A percentile compares a stretch with the other conserved stretches of the same genome.
Evolutionary conservation across 2,329 filamentous ascomycete genomes (phyloP).

Genomic region (Arthrobotrys megalospora): DNA sequence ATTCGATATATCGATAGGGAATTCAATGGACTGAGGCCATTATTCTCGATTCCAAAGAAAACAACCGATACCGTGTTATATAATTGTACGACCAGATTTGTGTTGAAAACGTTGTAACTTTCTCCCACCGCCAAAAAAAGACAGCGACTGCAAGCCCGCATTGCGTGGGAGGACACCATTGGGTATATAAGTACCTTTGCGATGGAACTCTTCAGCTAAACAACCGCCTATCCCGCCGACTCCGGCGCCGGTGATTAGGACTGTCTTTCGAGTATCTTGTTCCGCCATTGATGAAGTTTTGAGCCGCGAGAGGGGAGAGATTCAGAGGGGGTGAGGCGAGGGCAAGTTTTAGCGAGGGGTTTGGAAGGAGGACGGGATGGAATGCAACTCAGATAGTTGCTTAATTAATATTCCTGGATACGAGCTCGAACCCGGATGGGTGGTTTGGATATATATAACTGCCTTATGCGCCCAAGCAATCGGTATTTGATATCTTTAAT

Average conservation of each 20-base stretch:
- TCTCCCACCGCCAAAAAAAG: background rate
- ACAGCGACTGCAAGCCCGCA: background rate
- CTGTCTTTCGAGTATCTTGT: slow-evolving; percentile 66
- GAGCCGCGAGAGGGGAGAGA: background rate
- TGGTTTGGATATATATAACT: too few relatives aligned
- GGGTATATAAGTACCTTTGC: slow-evolving; percentile 69
- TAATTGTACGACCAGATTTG: slow-evolving; percentile 27
- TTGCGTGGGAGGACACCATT: background rate
- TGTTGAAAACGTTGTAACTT: slow-evolving; percentile 38
- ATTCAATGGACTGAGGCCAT: too few relatives aligned
- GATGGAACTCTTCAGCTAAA: slow-evolving; percentile 72
- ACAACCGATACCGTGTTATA: background rate
- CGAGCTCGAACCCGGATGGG: too few relatives aligned
- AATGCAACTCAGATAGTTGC: too few relatives aligned
- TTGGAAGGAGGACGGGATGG: background rate
- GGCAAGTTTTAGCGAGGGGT: slow-evolving; percentile 13
- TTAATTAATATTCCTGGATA: too few relatives aligned
- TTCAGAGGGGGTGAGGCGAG: background rate
- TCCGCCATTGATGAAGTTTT: slow-evolving; percentile 10
- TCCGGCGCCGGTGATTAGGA: slow-evolving; percentile 73
- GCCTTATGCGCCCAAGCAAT: too few relatives aligned
- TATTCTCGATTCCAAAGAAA: too few relatives aligned
- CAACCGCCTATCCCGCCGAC: slow-evolving; percentile 75
- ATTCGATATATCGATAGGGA: background rate
- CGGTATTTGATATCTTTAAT: too few relatives aligned